Percentiles rank a stretch among this genome's conserved stretches.
These are phyloP conservation scores for Plasmodium vivax DNA, from an alignment of 169 alveolate genomes.

Conservation along the genomic window DNA sequence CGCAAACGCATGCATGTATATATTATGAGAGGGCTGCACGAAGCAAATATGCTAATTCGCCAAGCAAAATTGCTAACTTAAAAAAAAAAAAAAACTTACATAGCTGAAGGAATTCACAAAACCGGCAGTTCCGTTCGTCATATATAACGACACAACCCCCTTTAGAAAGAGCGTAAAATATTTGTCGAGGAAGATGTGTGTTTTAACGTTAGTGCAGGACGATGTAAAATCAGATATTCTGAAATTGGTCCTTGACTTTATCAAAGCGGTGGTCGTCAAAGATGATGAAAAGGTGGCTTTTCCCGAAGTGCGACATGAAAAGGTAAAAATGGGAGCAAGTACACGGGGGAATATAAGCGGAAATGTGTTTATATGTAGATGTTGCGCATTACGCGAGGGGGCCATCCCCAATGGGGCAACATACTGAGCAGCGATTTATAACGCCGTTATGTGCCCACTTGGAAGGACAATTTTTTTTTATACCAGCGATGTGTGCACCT, in stretches of 20 bases:
- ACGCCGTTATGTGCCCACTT: neutral
- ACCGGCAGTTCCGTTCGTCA: neutral
- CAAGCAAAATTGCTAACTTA: neutral
- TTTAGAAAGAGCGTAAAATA: neutral
- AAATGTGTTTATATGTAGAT: neutral
- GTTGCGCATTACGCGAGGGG: neutral
- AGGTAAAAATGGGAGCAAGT: constrained; percentile 23
- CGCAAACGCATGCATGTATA: neutral
- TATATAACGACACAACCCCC: neutral
- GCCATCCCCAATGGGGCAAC: neutral
- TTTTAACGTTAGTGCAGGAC: constrained; percentile 44
- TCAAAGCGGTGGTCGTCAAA: constrained; percentile 11
- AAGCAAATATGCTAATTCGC: neutral
- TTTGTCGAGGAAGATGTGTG: constrained; percentile 33
- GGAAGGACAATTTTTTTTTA: neutral
- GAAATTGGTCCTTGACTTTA: constrained; percentile 53
- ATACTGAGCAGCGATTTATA: neutral
- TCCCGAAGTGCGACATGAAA: constrained; percentile 25
- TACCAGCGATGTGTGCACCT: neutral
- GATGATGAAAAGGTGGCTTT: constrained; percentile 16
- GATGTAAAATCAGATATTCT: constrained; percentile 56
- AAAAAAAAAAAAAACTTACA: neutral
- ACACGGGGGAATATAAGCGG: neutral
- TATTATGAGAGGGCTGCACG: neutral
- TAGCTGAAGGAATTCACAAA: neutral